phyloP scores from a whole-genome alignment of 192 early-diverging fungal species.

The Chytriomyces hyalinus region DNA sequence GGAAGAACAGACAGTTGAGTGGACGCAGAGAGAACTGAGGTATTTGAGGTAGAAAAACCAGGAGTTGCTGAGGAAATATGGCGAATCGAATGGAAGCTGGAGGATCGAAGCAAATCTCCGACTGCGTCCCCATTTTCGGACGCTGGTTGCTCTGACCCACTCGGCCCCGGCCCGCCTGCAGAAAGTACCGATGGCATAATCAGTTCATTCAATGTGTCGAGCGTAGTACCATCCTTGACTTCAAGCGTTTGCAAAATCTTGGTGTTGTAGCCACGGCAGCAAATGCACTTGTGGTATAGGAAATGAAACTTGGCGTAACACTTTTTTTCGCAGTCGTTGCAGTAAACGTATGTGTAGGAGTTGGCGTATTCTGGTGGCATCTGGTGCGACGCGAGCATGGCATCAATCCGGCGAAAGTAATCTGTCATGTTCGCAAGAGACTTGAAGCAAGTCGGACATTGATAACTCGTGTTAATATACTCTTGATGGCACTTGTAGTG shows the following conservation, averaged over 20 bases:
- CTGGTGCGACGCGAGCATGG: constrained; percentile 72
- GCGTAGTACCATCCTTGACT: constrained; percentile 31
- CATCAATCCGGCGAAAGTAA: constrained; percentile 85
- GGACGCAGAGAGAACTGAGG: constrained; percentile 24
- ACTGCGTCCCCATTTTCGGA: not conserved
- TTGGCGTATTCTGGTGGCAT: constrained; percentile 93
- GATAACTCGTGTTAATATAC: constrained; percentile 88
- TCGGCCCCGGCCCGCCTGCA: not conserved
- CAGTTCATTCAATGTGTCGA: constrained; percentile 24
- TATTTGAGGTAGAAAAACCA: constrained; percentile 30
- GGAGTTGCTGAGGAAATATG: constrained; percentile 34
- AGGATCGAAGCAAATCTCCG: constrained; percentile 11
- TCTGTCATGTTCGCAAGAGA: constrained; percentile 83
- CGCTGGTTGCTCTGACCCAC: not conserved
- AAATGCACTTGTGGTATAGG: constrained; percentile 91
- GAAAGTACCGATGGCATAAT: not conserved
- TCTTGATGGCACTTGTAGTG: constrained; percentile 84
- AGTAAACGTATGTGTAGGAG: constrained; percentile 75
- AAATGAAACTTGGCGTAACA: constrained; percentile 90
- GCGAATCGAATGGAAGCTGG: constrained; percentile 22
- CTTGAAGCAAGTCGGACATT: constrained; percentile 94
- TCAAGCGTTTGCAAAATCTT: constrained; percentile 72
- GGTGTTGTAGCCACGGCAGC: constrained; percentile 91
- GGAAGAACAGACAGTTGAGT: constrained; percentile 17
- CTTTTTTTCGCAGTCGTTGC: constrained; percentile 93